Evolutionary conservation across 345 rosid species (phyloP), one percentile per base, ranked within the genome.

Genomic region (Dovyalis caffra): DNA sequence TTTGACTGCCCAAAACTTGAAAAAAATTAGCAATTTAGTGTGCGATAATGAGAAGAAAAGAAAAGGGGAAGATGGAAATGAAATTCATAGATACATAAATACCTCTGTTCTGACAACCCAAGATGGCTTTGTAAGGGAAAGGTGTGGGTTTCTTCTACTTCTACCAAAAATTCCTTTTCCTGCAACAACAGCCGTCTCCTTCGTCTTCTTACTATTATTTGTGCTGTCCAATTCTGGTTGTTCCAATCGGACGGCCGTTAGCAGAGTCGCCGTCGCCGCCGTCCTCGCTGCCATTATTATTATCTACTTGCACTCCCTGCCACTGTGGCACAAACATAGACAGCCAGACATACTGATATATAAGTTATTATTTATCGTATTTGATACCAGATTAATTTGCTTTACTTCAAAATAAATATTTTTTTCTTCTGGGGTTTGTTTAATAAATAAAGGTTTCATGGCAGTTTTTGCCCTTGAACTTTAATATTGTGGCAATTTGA

Each of bases 71-170:
- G n/a, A 1, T 29, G 4, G 18, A 32, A 43, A 37, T 69, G 67
- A 49, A 73, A 38, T 31, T 12, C 20, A 64, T 12, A 65, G 25
- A 43, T 60, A 11, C 12, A 69, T 33, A 65, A 34, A 64, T 47
- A 84, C 98, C 97, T 91, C 92, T 21, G 97, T 88, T 84, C 78
- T 86, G 82, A 93, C 89, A 38, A 87, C 72, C 93, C 90, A 91
- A 56, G 94, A 81, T 74, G 93, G 94, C 79, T 90, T 91, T 31
- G 77, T 32, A 75, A 88, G 72, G 74, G 79, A 86, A 51, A 89
- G 85, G 53, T 0, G 15, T 23, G 15, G 65, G 47, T 12, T 40
- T 40, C 47, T 40, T 40, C 18, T 12, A 43, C 47, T 0, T 12
- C 16, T 43, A 12, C 18, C 47, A 43, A 43, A 43, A 43, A 11